These are phyloP conservation scores for Lentinula sp. DNA, from an alignment of 768 basidiomycete species.

Conservation along the genomic window DNA sequence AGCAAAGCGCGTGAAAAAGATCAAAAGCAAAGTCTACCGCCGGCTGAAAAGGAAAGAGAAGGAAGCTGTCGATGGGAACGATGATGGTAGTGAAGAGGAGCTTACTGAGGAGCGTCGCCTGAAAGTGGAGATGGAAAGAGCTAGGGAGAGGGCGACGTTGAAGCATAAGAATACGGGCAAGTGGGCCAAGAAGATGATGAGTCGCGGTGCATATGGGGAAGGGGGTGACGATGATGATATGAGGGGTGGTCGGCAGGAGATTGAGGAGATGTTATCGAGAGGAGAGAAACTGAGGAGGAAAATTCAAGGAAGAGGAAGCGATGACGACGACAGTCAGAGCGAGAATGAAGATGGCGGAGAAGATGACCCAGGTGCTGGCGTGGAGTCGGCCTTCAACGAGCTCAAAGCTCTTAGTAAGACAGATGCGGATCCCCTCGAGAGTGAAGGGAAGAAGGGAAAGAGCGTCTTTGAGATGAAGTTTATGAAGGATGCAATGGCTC, in stretches of 20 bases:
- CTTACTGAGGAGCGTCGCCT: constrained; percentile 40
- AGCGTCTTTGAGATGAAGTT: constrained; percentile 96
- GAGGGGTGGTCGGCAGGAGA: constrained; percentile 43
- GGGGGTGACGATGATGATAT: constrained; percentile 46
- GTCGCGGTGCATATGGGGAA: constrained; percentile 49
- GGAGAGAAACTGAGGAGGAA: constrained; percentile 74
- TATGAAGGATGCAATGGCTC: constrained; percentile 87
- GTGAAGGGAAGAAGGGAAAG: constrained; percentile 42
- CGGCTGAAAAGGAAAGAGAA: constrained; percentile 76
- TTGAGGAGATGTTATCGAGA: constrained; percentile 80
- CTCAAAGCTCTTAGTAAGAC: constrained; percentile 43
- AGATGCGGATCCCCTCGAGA: constrained; percentile 19
- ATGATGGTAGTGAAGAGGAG: constrained; percentile 43
- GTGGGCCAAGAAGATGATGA: constrained; percentile 76
- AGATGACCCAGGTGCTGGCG: constrained; percentile 37
- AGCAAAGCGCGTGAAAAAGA: constrained; percentile 85
- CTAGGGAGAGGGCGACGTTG: constrained; percentile 85
- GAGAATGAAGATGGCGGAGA: constrained; percentile 41
- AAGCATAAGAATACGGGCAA: constrained; percentile 85
- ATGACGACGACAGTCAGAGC: constrained; percentile 43
- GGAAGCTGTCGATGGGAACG: constrained; percentile 50
- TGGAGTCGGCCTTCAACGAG: constrained; percentile 73
- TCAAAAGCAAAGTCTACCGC: constrained; percentile 92
- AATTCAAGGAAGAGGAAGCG: constrained; percentile 62
- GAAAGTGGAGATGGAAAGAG: constrained; percentile 73